Evolutionary conservation across 129 eudicot species (phyloP).

Genomic region (Pulicaria dysenterica): DNA sequence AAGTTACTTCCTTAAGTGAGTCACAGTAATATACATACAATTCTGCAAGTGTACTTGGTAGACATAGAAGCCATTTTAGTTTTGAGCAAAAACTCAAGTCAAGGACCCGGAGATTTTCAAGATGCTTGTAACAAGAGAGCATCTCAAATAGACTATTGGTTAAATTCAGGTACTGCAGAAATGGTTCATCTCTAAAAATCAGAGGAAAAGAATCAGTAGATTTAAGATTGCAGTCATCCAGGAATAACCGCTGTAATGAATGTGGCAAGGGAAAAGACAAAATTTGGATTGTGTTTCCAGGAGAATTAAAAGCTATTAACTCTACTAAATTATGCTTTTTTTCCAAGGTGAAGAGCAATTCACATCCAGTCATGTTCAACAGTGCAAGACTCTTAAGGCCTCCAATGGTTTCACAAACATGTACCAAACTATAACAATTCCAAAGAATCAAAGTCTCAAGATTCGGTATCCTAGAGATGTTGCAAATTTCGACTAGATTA

Average conservation of each 20-base stretch:
- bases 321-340: not conserved
- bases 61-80: conserved; percentile 10
- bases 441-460: conserved; percentile 38
- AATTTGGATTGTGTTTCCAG: not conserved
- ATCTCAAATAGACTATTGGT: conserved; percentile 12
- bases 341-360: not conserved
- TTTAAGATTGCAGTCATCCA: conserved; percentile 21
- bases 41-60: conserved; percentile 35
- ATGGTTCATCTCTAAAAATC: conserved; percentile 1
- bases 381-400: conserved; percentile 1
- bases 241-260: conserved; percentile 22
- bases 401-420: conserved; percentile 13
- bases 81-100: conserved; percentile 19
- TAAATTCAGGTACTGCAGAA: conserved; percentile 27
- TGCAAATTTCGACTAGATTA: conserved; percentile 10
- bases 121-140: conserved; percentile 17
- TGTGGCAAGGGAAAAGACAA: conserved; percentile 17
- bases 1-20: conserved; percentile 19
- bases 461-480: conserved; percentile 4
- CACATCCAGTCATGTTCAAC: conserved; percentile 35
- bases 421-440: conserved; percentile 27
- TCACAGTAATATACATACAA: conserved; percentile 22
- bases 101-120: conserved; percentile 29
- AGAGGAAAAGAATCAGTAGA: conserved; percentile 13
- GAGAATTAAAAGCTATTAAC: not conserved